Base-by-base conservation (phyloP, 805 yeast species). In the Starmerella khaoyaiensis region DNA sequence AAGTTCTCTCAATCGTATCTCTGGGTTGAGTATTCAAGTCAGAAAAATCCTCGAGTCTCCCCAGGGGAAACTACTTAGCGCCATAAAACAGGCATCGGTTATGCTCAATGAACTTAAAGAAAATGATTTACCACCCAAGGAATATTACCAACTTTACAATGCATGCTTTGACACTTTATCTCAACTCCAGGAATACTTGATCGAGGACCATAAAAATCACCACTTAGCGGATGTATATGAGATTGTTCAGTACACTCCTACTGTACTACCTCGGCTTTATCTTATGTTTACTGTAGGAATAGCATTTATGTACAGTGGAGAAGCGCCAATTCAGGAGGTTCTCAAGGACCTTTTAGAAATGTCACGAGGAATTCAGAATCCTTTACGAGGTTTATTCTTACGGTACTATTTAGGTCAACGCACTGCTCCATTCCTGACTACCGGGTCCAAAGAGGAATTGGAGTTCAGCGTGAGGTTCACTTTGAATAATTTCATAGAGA, bases 321-420 rank as follows among this genome's bases (percentile, higher is more conserved):
- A 75, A 38, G 76, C 93, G 0, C 94, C 96, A 0, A 68, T 73
- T 24, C 72, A 72, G 51, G 97, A 84, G 46, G 78, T 90, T 35
- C 71, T 87, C 74, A 81, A 79, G 57, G 98, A 90, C 55, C 79
- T 90, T 93, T 77, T 87, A 51, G 98, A 90, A 58, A 90, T 90
- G 98, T 78, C 93, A 47, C 71, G 93, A 28, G 98, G 96, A 12
- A 94, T 87, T 2, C 98, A 90, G 58, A 87, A 83, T 53, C 98
- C 98, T 1, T 72, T 83, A 21, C 66, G 95, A 40, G 98, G 98
- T 2, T 62, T 90, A 44, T 90, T 90, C 56, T 62, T 90, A 50
- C 66, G 98, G 33, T 86, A 90, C 61, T 90, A 83, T 57, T 62
- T 90, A 26, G 74, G 84, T 4, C 97, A 87, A 55, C 65, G 86